Conservation (phyloP, 176 grass and related monocot species). For the Secale cereale region DNA sequence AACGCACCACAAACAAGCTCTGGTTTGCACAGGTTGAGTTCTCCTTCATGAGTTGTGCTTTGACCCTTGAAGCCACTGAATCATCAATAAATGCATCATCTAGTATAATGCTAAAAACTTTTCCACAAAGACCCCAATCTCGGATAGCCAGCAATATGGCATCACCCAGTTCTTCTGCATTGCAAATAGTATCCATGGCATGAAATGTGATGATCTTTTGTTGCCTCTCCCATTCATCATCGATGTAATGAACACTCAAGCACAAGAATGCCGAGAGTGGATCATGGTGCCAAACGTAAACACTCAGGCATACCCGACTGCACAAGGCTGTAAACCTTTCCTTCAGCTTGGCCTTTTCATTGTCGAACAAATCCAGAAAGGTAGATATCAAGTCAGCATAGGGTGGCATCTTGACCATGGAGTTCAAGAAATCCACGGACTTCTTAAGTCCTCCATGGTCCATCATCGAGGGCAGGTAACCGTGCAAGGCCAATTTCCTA, state of each 20-base stretch:
- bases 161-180: constrained; percentile 17
- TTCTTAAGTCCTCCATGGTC: constrained; percentile 19
- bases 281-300: constrained; percentile 31
- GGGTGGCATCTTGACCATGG: constrained; percentile 18
- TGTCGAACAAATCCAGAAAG: constrained; percentile 1
- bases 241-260: constrained; percentile 32
- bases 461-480: constrained; percentile 26
- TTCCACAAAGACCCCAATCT: constrained; percentile 30
- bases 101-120: constrained; percentile 35
- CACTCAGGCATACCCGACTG: constrained; percentile 26
- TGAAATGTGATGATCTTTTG: constrained; percentile 21
- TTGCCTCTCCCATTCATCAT: constrained; percentile 23
- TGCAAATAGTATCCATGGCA: constrained; percentile 18
- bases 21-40: background rate
- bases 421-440: constrained; percentile 26
- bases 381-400: background rate
- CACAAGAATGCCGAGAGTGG: constrained; percentile 22
- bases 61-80: constrained; percentile 25
- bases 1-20: constrained; percentile 36
- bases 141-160: constrained; percentile 18
- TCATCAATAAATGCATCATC: constrained; percentile 39
- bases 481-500: constrained; percentile 25
- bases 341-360: constrained; percentile 27
- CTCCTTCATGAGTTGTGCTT: constrained; percentile 1
- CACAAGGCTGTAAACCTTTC: constrained; percentile 1